These are phyloP conservation scores for Umbelopsis sp. DNA, from an alignment of 371 early-diverging fungal genomes.

Conservation along the genomic window DNA sequence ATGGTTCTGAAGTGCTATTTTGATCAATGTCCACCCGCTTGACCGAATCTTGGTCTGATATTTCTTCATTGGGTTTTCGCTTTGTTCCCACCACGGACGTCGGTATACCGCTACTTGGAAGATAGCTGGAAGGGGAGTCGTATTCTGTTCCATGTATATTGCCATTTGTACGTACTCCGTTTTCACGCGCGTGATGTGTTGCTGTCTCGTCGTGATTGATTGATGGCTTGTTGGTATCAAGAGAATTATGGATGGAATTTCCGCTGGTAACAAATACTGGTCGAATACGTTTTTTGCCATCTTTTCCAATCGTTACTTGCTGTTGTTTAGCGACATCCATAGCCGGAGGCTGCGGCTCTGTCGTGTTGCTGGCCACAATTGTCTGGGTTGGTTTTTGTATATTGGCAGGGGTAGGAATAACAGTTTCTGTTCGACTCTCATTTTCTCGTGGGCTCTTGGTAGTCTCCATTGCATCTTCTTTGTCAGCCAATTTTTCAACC, in stretches of 20 bases:
- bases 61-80: conserved; percentile 35
- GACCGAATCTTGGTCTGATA: background rate
- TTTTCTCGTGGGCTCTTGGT: background rate
- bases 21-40: conserved; percentile 26
- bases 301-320: conserved; percentile 68
- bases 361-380: background rate
- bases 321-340: conserved; percentile 41
- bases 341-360: conserved; percentile 11
- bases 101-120: conserved; percentile 28
- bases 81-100: conserved; percentile 53
- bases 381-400: conserved; percentile 1
- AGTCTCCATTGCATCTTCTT: background rate
- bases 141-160: conserved; percentile 12
- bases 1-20: conserved; percentile 20
- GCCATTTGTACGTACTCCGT: background rate
- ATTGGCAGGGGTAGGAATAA: background rate
- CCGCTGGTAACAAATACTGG: conserved; percentile 64
- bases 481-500: background rate
- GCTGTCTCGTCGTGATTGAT: background rate
- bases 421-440: background rate
- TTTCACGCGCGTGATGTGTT: background rate
- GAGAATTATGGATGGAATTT: background rate
- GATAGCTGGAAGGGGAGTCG: conserved; percentile 21
- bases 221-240: background rate
- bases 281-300: conserved; percentile 81